phyloP scores from a whole-genome alignment of 192 early-diverging fungal genomes.

The Gaertneriomyces semiglobifer region DNA sequence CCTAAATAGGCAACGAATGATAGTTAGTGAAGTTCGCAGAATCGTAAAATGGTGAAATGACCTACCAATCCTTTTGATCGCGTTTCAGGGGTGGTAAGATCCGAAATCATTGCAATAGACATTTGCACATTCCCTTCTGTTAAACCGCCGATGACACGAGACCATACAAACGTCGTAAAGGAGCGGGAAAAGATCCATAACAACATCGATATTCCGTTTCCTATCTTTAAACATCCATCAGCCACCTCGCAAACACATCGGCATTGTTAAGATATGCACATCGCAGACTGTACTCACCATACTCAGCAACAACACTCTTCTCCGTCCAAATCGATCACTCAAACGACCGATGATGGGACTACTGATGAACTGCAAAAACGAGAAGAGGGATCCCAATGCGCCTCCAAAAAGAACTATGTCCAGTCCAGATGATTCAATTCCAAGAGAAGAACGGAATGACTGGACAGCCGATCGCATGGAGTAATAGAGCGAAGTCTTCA shows the following conservation, averaged over 20 bases:
- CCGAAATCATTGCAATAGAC: slow-evolving; percentile 91
- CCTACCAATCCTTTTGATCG: slow-evolving; percentile 77
- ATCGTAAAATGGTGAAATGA: slow-evolving; percentile 10
- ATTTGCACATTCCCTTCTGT: slow-evolving; percentile 98
- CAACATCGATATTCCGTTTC: slow-evolving; percentile 82
- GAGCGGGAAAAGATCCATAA: slow-evolving; percentile 87
- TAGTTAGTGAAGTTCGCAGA: not conserved
- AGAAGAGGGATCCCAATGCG: slow-evolving; percentile 86
- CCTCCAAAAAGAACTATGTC: slow-evolving; percentile 89
- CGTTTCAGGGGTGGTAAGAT: slow-evolving; percentile 75
- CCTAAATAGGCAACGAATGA: slow-evolving; percentile 40
- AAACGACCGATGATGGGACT: slow-evolving; percentile 79
- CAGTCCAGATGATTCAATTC: slow-evolving; percentile 33
- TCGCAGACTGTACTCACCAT: slow-evolving; percentile 57
- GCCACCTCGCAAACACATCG: not conserved
- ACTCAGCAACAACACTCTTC: slow-evolving; percentile 74
- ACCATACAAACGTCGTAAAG: slow-evolving; percentile 80
- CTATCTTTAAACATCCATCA: slow-evolving; percentile 49
- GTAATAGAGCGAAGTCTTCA: slow-evolving; percentile 36
- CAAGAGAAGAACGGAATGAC: slow-evolving; percentile 35
- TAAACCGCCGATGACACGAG: slow-evolving; percentile 85
- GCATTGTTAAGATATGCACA: not conserved
- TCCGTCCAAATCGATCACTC: slow-evolving; percentile 76
- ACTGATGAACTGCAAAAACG: slow-evolving; percentile 85
- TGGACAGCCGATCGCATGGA: slow-evolving; percentile 40